These are phyloP conservation scores for Naganishia vishniacii DNA, from an alignment of 768 basidiomycete species.

Conservation along the genomic window DNA sequence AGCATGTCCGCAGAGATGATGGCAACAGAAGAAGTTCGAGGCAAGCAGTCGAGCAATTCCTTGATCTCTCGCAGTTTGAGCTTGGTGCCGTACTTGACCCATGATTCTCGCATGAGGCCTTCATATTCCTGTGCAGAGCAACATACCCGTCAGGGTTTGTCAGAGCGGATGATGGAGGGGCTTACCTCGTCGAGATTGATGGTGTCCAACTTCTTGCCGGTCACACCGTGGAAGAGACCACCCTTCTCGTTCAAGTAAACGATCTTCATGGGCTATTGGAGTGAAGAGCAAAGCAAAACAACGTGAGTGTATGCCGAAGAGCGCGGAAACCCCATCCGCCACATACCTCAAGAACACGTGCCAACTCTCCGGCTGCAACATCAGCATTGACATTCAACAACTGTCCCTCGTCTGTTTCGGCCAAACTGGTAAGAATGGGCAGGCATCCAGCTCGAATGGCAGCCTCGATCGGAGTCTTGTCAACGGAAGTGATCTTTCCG, in stretches of 20 bases:
- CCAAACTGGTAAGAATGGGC: constrained; percentile 89
- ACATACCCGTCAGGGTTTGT: too few species aligned
- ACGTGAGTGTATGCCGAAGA: constrained; percentile 11
- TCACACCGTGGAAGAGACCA: constrained; percentile 93
- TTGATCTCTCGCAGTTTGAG: constrained; percentile 99
- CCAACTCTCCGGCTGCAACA: constrained; percentile 93
- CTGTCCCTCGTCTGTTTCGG: constrained; percentile 93
- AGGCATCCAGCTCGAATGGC: constrained; percentile 92
- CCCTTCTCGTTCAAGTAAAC: constrained; percentile 98
- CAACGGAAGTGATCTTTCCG: constrained; percentile 87
- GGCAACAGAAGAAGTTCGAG: constrained; percentile 94
- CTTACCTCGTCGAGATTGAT: constrained; percentile 86
- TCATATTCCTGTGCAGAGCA: constrained; percentile 64
- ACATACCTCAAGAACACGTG: constrained; percentile 78
- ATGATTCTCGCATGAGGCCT: constrained; percentile 90
- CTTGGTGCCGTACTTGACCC: constrained; percentile 99
- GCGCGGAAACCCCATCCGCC: too few species aligned
- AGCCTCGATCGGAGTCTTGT: constrained; percentile 94
- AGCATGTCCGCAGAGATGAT: constrained; percentile 88
- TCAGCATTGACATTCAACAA: constrained; percentile 99
- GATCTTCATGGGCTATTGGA: constrained; percentile 74
- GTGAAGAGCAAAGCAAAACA: neutral
- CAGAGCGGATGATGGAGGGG: constrained; percentile 1
- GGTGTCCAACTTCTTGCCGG: constrained; percentile 88
- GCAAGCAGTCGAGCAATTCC: constrained; percentile 94